Evolutionary conservation across 441 rosid genomes (phyloP).

Genomic region (Syzygium malaccense): DNA sequence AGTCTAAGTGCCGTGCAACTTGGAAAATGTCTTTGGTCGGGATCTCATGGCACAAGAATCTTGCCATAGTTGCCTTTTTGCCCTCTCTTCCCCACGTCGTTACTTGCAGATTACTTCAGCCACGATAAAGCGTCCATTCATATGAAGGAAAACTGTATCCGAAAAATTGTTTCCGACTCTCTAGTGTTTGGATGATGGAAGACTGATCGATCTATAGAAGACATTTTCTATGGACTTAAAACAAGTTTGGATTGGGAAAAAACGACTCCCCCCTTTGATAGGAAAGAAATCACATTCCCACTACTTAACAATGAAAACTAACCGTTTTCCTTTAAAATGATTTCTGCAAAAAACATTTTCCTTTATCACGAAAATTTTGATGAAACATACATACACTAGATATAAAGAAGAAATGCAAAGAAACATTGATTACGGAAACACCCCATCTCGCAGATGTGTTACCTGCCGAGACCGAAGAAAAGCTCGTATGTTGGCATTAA

Average conservation of each 20-base stretch:
- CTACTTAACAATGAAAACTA: neutral
- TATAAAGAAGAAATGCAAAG: too few species aligned
- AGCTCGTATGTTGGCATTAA: neutral
- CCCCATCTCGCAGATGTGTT: neutral
- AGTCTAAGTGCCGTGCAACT: neutral
- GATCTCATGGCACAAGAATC: neutral
- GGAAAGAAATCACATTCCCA: neutral
- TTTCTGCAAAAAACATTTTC: neutral
- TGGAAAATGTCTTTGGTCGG: neutral
- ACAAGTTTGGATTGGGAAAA: neutral
- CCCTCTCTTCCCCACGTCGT: neutral
- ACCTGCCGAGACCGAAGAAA: neutral
- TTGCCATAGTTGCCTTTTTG: neutral
- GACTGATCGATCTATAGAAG: neutral
- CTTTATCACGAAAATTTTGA: neutral
- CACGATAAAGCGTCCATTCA: neutral
- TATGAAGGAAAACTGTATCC: neutral
- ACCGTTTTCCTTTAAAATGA: neutral
- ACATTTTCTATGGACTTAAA: neutral
- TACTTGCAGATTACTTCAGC: neutral
- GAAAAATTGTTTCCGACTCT: fast-evolving
- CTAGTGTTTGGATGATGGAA: neutral
- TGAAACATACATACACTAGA: neutral
- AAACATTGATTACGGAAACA: neutral
- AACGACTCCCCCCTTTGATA: neutral